These are phyloP conservation scores for Candida loeiensis DNA, from an alignment of 805 yeast species.

Conservation along the genomic window DNA sequence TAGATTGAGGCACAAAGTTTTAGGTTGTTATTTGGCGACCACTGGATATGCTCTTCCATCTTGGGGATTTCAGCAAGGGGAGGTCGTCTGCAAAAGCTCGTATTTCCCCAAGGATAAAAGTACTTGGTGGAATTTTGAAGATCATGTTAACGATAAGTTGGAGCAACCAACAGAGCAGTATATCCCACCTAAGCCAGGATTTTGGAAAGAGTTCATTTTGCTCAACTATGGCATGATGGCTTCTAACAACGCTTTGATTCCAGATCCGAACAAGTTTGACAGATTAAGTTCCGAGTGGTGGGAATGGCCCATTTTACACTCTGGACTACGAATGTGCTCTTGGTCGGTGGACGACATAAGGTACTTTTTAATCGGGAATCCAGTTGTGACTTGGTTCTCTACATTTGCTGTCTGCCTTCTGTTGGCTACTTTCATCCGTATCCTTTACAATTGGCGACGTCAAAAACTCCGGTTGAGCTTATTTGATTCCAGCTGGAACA, in stretches of 20 bases:
- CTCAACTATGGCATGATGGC: constrained; percentile 80
- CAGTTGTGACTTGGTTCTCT: constrained; percentile 66
- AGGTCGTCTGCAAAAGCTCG: constrained; percentile 62
- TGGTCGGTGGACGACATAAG: constrained; percentile 58
- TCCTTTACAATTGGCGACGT: constrained; percentile 30
- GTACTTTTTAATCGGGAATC: constrained; percentile 70
- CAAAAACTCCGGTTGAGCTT: constrained; percentile 21
- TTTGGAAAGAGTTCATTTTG: constrained; percentile 66
- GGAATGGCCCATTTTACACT: constrained; percentile 75
- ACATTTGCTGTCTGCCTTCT: constrained; percentile 25
- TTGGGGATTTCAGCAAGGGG: constrained; percentile 86
- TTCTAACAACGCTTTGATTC: constrained; percentile 75
- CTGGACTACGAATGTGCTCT: constrained; percentile 73
- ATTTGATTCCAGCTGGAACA: constrained; percentile 27
- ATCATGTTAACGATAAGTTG: constrained; percentile 53
- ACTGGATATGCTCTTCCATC: constrained; percentile 66
- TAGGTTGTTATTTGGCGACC: constrained; percentile 78
- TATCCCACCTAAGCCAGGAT: constrained; percentile 42
- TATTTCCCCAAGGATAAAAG: constrained; percentile 53
- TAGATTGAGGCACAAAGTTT: constrained; percentile 57
- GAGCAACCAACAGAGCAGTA: constrained; percentile 28
- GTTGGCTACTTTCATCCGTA: constrained; percentile 17
- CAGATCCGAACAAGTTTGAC: constrained; percentile 69
- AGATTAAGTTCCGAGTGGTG: constrained; percentile 72
- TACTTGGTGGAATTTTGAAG: constrained; percentile 82